Conservation (phyloP, 306 rosid species). For the Canavalia gladiata region DNA sequence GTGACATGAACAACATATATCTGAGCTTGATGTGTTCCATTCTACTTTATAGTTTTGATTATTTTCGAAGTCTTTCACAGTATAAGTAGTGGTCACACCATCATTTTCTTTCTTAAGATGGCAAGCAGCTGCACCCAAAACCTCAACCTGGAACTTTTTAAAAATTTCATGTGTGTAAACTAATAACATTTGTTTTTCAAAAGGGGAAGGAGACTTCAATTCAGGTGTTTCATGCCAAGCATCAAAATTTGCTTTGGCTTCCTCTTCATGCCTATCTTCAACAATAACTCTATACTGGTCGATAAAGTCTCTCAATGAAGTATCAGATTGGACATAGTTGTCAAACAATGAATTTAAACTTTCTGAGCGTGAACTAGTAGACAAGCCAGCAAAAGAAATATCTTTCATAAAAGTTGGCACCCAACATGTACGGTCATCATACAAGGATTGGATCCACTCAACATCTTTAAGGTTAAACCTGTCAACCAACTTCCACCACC, state of each 20-base stretch:
- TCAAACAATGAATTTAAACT: slow-evolving; percentile 59
- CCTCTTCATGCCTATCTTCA: slow-evolving; percentile 72
- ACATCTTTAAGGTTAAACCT: slow-evolving; percentile 60
- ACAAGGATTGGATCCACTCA: slow-evolving; percentile 63
- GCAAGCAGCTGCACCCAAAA: slow-evolving; percentile 74
- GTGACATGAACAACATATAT: slow-evolving; percentile 67
- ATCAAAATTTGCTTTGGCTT: slow-evolving; percentile 75
- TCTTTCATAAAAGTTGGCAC: slow-evolving; percentile 63
- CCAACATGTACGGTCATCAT: slow-evolving; percentile 63
- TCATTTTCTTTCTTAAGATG: slow-evolving; percentile 70
- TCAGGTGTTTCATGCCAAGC: slow-evolving; percentile 78
- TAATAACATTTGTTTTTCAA: slow-evolving; percentile 62
- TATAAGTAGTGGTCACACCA: slow-evolving; percentile 49
- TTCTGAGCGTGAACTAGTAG: slow-evolving; percentile 57
- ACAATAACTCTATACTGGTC: slow-evolving; percentile 60
- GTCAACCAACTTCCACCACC: slow-evolving; percentile 71
- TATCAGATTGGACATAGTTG: slow-evolving; percentile 59
- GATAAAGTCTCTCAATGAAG: slow-evolving; percentile 60
- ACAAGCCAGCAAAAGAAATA: slow-evolving; percentile 63
- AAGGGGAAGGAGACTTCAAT: slow-evolving; percentile 71
- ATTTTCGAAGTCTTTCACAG: slow-evolving; percentile 66
- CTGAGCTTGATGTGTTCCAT: slow-evolving; percentile 66
- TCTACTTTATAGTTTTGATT: slow-evolving; percentile 60
- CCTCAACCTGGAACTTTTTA: slow-evolving; percentile 65
- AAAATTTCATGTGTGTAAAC: slow-evolving; percentile 68